Evolutionary conservation across 2,329 filamentous ascomycete genomes (phyloP).

Genomic region (Aspergillus pseudoterreus): DNA sequence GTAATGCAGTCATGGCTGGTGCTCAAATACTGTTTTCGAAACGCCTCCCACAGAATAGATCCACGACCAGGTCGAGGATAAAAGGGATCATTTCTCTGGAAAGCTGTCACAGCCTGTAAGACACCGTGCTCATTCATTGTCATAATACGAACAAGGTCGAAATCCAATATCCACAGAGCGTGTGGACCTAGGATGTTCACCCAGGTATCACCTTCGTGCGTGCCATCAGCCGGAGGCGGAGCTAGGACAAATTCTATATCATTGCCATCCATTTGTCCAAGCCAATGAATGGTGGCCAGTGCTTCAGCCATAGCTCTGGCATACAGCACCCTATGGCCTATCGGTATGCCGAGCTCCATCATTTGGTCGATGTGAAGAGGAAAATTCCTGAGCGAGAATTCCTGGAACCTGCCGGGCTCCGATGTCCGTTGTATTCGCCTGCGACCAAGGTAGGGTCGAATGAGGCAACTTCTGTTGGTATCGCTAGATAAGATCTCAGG

Average conservation of each 20-base stretch:
- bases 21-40: conserved; percentile 23
- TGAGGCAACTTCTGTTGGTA: conserved; percentile 46
- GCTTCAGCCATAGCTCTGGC: conserved; percentile 47
- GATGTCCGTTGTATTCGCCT: conserved; percentile 11
- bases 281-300: conserved; percentile 52
- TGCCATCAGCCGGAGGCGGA: conserved; percentile 1
- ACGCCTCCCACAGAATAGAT: conserved; percentile 21
- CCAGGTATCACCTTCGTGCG: not conserved
- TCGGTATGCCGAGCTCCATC: conserved; percentile 39
- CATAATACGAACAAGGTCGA: conserved; percentile 41
- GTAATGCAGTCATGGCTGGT: not conserved
- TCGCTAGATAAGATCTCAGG: conserved; percentile 25
- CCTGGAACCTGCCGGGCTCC: conserved; percentile 17
- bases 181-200: conserved; percentile 29
- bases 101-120: conserved; percentile 40
- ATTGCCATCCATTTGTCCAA: conserved; percentile 46
- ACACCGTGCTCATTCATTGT: conserved; percentile 41
- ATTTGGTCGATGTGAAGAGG: conserved; percentile 51
- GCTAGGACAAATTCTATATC: conserved; percentile 56
- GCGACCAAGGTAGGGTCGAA: conserved; percentile 49
- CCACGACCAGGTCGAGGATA: conserved; percentile 41
- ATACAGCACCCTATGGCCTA: conserved; percentile 26
- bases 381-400: conserved; percentile 47
- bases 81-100: conserved; percentile 51
- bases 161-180: conserved; percentile 48